A percentile compares a stretch with the other conserved stretches of the same genome.
These are phyloP conservation scores for Catenaria anguillulae DNA, from an alignment of 371 early-diverging fungal species.

Conservation along the genomic window DNA sequence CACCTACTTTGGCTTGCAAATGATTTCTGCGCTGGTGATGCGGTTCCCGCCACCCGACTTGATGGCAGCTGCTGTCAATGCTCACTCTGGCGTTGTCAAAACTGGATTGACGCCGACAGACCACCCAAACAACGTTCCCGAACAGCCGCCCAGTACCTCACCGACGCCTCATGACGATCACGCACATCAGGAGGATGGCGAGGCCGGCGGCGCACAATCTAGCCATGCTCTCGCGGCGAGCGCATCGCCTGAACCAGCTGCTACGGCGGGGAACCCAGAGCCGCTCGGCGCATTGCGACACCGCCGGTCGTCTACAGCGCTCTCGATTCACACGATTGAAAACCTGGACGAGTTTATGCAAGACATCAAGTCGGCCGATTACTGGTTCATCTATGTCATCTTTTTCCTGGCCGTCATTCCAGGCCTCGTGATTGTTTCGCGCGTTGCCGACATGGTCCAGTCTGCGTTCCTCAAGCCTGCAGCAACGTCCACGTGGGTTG, in stretches of 20 bases:
- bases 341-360: slow-evolving; percentile 20
- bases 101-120: not conserved
- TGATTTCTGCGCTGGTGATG: slow-evolving; percentile 27
- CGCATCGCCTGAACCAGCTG: slow-evolving; percentile 2
- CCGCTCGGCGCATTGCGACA: not conserved
- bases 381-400: slow-evolving; percentile 32
- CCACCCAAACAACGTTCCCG: not conserved
- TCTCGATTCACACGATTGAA: slow-evolving; percentile 26
- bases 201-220: slow-evolving; percentile 6
- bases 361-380: slow-evolving; percentile 23
- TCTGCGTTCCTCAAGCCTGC: slow-evolving; percentile 25
- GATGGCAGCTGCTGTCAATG: slow-evolving; percentile 10
- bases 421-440: slow-evolving; percentile 34
- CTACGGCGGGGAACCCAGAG: slow-evolving; percentile 9
- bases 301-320: not conserved
- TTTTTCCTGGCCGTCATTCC: slow-evolving; percentile 30
- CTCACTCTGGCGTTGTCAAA: not conserved
- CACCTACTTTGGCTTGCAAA: slow-evolving; percentile 27
- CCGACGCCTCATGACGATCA: slow-evolving; percentile 16
- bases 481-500: slow-evolving; percentile 21
- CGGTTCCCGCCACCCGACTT: slow-evolving; percentile 44
- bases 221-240: not conserved
- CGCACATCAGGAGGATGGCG: slow-evolving; percentile 12
- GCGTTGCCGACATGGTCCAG: slow-evolving; percentile 35
- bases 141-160: not conserved